phyloP scores from a whole-genome alignment of 2,329 filamentous ascomycete species.

The Dothideomycetidae sp. region DNA sequence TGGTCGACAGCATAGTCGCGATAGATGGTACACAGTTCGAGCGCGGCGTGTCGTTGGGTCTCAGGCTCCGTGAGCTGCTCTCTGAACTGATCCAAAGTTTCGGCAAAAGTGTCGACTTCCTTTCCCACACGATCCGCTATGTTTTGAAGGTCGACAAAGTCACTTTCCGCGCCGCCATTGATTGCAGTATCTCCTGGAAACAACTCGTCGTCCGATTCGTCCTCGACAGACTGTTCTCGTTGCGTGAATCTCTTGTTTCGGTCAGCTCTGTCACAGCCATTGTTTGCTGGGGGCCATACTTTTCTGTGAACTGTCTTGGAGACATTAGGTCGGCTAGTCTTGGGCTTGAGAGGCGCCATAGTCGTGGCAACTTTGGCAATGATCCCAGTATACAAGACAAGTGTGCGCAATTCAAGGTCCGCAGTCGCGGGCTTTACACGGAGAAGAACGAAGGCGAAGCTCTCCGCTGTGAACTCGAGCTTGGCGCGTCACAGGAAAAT shows the following conservation, averaged over 20 bases:
- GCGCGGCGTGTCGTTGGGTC: constrained; percentile 44
- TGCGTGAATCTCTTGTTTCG: constrained; percentile 2
- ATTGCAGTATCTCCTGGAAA: constrained; percentile 11
- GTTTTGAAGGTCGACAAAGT: constrained; percentile 38
- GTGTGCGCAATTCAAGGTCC: no score
- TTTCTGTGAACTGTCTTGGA: constrained; percentile 10
- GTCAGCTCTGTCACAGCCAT: background rate
- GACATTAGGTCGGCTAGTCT: constrained; percentile 2
- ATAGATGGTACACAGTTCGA: constrained; percentile 41
- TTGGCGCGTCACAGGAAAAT: no score
- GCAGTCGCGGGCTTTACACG: no score
- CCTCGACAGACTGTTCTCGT: background rate
- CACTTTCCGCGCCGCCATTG: constrained; percentile 2
- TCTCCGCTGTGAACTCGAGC: no score
- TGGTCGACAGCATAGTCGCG: constrained; percentile 38
- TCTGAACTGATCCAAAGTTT: constrained; percentile 62
- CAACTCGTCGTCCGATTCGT: background rate
- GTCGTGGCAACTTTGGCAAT: no score
- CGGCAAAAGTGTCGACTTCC: constrained; percentile 79
- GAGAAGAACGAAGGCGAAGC: no score
- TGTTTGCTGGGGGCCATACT: constrained; percentile 1
- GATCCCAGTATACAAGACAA: no score
- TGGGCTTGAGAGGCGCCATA: constrained; percentile 9
- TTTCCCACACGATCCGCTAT: constrained; percentile 56
- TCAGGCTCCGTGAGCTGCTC: constrained; percentile 34